Base-by-base conservation (phyloP, 176 grass and related monocot species). In the Alopecurus myosuroides region DNA sequence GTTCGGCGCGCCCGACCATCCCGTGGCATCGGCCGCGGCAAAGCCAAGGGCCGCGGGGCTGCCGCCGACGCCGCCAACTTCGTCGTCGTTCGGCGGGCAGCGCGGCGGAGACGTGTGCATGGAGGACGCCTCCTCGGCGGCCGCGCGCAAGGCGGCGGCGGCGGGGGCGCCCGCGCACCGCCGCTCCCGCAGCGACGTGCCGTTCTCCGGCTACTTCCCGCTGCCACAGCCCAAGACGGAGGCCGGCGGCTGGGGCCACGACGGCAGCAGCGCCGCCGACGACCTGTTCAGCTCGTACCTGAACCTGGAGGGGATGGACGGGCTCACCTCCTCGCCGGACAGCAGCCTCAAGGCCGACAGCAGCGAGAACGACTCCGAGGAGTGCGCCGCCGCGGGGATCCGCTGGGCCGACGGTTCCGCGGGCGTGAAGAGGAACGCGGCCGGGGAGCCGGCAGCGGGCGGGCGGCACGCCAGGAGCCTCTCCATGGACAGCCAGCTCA, bases 401-500 rank as follows among this genome's bases (percentile, higher is more conserved):
- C 88, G 66, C 66, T 85, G 82, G 88, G 20, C 29, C 5, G 75
- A 28, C 44, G 55, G 11, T 0, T 35, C n/a, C 29, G 85, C 84
- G 68, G 80, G 86, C 37, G 28, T 83, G 49, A 94, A 96, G 70
- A 84, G 86, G 63, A 69, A 17, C 69, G 86, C 88, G 30, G 64
- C 82, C 20, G 83, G 68, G 46, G 85, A 86, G 5, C 77, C 84
- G 34, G 67, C 77, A 1, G 7, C 61, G 51, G 35, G 56, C 0
- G 70, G 44, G 25, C 86, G 86, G 17, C 97, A 99, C 72, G 89
- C 87, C 19, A 84, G 92, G 88, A 99, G 94, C 74, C 94, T 99
- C 41, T 99, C 97, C 19, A 92, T 97, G 90, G 97, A 99, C 77
- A 92, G 94, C 86, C n/a, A n/a, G n/a, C 85, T 94, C 77, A 89